Base-by-base conservation (phyloP, 1,284 basidiomycete genomes). In the Ceratobasidium sp. region DNA sequence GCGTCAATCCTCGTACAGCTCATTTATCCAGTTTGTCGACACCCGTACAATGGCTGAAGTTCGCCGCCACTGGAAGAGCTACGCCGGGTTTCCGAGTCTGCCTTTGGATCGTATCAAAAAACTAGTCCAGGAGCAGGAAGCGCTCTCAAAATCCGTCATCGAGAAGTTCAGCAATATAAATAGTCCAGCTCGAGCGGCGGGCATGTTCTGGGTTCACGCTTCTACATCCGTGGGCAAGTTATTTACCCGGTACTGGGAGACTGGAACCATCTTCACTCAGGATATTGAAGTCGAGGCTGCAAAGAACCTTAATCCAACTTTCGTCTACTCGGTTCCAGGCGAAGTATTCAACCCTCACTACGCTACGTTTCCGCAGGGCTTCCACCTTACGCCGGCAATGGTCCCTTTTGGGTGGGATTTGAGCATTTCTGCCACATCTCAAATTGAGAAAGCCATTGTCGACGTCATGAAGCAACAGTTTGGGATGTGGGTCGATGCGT, bases 131-230 rank as follows among this genome's bases (percentile, higher is more conserved):
- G 50, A 70, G 50, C 67, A 70, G 42, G 13, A 28, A 9, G 1
- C 13, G 23, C 28, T 70, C 17, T 70, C 67, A 26, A 54, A 42
- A n/a, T 70, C 67, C 13, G 52, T 57, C 5, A 26, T 20, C n/a
- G 54, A 57, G 9, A 57, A 57, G 28, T 23, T 23, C 54, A 28
- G n/a, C 9, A 20, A 23, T 23, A 23, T 20, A n/a, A 3, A 1
- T 17, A 40, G 26, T 40, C 23, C 67, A 13, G 57, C 50, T 42
- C 67, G 48, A 9, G 33, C 50, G 5, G 67, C 67, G 5, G 67
- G 67, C 9, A 70, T 70, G 67, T 33, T 70, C 17, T 70, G 67
- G 67, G 28, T 7, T 40, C 7, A 70, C 9, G 67, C 67, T n/a
- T 17, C 44, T 28, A 13, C 20, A 38, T 40, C 67, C 3, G 67